phyloP scores from a whole-genome alignment of 345 rosid species.

The Carallia pectinifolia region DNA sequence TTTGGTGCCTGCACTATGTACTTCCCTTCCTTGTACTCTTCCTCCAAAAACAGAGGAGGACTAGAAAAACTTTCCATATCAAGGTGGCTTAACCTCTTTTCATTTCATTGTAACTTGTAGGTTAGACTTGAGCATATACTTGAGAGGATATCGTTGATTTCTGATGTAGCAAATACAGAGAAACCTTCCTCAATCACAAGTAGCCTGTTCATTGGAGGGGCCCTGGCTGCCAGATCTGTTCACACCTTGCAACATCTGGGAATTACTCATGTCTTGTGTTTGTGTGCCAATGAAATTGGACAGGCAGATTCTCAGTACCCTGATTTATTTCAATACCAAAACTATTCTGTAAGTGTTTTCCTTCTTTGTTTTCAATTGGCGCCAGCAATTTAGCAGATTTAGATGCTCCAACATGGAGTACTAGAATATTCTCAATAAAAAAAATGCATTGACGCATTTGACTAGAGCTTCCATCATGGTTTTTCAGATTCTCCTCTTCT shows the following conservation, averaged over 20 bases:
- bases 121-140: conserved; percentile 96
- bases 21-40: too few relatives aligned
- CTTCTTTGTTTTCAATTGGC: conserved; percentile 2
- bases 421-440: background rate
- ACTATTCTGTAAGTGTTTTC: conserved; percentile 67
- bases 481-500: background rate
- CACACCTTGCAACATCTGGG: conserved; percentile 78
- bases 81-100: too few relatives aligned
- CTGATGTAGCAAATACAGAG: conserved; percentile 94
- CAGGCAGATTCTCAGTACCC: conserved; percentile 91
- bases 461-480: background rate
- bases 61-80: too few relatives aligned
- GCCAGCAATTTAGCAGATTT: background rate
- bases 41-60: too few relatives aligned
- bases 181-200: conserved; percentile 78
- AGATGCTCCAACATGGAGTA: conserved; percentile 2
- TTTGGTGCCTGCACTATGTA: background rate
- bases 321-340: conserved; percentile 71
- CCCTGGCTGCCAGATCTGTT: conserved; percentile 87
- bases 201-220: conserved; percentile 80
- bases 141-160: conserved; percentile 90
- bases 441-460: background rate
- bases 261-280: conserved; percentile 76
- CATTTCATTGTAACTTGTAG: conserved; percentile 38
- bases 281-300: conserved; percentile 96